Conservation (phyloP, 208 protist genomes). For the Vickermania spadyakhi region DNA sequence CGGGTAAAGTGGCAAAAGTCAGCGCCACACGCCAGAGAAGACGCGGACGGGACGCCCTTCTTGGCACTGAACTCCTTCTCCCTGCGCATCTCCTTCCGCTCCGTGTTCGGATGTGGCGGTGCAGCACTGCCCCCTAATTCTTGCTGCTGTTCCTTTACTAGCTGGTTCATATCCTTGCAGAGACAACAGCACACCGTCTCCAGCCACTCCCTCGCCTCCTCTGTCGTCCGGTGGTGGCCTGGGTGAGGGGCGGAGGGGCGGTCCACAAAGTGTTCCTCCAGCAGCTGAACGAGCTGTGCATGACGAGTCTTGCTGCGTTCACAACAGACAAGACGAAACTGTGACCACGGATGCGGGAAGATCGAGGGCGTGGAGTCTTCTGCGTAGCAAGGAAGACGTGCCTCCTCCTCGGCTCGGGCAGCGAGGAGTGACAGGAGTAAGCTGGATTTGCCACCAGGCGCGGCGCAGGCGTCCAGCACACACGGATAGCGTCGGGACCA, state of each 20-base stretch:
- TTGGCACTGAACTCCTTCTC: slow-evolving; percentile 2
- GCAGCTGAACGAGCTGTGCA: slow-evolving; percentile 18
- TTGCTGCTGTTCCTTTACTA: slow-evolving; percentile 1
- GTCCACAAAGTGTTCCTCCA: slow-evolving; percentile 37
- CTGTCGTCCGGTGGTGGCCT: background rate
- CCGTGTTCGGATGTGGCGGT: no score
- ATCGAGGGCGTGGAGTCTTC: background rate
- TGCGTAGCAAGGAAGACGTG: background rate
- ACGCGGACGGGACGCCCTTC: no score
- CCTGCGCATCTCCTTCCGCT: background rate
- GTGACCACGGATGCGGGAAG: slow-evolving; percentile 3
- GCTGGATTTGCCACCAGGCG: slow-evolving; percentile 90
- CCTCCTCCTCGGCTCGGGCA: slow-evolving; percentile 11
- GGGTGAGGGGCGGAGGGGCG: background rate
- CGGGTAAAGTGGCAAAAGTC: no score
- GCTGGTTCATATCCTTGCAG: slow-evolving; percentile 13
- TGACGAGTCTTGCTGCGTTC: slow-evolving; percentile 38
- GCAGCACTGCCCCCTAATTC: no score
- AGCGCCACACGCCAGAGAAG: background rate
- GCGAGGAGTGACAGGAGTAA: slow-evolving; percentile 51
- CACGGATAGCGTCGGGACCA: background rate
- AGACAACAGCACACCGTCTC: slow-evolving; percentile 3
- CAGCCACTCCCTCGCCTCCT: background rate
- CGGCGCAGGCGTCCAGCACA: slow-evolving; percentile 90
- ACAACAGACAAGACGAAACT: slow-evolving; percentile 34